Conservation (phyloP, 371 early-diverging fungal genomes). For the Dichotomocladium elegans region DNA sequence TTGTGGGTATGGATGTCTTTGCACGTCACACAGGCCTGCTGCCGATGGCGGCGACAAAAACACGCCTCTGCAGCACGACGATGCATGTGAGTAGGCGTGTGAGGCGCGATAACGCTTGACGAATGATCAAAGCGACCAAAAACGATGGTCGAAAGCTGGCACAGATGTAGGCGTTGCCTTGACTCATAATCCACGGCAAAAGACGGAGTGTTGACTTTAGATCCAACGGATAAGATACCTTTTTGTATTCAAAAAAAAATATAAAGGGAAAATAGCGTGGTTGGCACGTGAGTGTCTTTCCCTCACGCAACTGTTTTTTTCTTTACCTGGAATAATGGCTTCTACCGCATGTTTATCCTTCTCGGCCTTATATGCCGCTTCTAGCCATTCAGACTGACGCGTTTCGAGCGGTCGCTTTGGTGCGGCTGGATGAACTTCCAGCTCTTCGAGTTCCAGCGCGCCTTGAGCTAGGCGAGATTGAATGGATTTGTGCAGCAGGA, state of each 20-base stretch:
- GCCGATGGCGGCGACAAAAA: slow-evolving; percentile 37
- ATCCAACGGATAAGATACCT: slow-evolving; percentile 40
- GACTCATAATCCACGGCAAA: slow-evolving; percentile 17
- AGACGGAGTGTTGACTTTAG: slow-evolving; percentile 23
- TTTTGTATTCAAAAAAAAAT: neutral
- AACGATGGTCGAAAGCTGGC: slow-evolving; percentile 35
- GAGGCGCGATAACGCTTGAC: slow-evolving; percentile 21
- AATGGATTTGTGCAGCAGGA: slow-evolving; percentile 38
- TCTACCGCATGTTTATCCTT: slow-evolving; percentile 31
- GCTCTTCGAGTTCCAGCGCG: slow-evolving; percentile 33
- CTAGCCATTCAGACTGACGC: neutral
- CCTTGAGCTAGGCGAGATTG: slow-evolving; percentile 43
- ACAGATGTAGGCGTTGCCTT: slow-evolving; percentile 37
- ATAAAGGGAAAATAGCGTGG: neutral
- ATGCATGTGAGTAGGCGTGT: neutral
- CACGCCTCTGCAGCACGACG: slow-evolving; percentile 9
- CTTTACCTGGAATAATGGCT: slow-evolving; percentile 14
- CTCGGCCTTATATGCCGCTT: slow-evolving; percentile 4
- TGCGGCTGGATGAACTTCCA: slow-evolving; percentile 20
- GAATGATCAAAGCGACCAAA: slow-evolving; percentile 39
- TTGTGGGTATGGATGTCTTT: slow-evolving; percentile 2
- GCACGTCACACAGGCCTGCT: slow-evolving; percentile 23
- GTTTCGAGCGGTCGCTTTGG: neutral
- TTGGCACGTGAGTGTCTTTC: neutral
- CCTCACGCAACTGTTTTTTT: neutral